These are phyloP conservation scores for Phytophthora capsici DNA, from an alignment of 352 stramenopile species.

Conservation along the genomic window DNA sequence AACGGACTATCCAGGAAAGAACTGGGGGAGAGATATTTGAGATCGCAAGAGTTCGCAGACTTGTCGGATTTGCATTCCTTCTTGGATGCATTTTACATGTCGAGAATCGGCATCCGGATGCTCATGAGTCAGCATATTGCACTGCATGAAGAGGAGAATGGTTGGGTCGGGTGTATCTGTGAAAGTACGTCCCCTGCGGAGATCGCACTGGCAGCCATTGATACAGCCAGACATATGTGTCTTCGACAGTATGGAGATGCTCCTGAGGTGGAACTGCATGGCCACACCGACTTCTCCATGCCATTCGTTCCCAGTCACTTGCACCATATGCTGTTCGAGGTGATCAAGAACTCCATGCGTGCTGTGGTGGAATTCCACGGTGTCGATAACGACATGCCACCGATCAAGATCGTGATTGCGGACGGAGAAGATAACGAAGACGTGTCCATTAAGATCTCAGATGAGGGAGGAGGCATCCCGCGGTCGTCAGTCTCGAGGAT, in stretches of 20 bases:
- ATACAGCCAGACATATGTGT: constrained; percentile 99
- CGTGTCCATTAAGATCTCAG: constrained; percentile 99
- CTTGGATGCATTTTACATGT: constrained; percentile 99
- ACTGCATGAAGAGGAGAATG: constrained; percentile 90
- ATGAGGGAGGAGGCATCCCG: constrained; percentile 99
- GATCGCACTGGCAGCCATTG: constrained; percentile 96
- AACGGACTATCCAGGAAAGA: constrained; percentile 46
- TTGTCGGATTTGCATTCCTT: constrained; percentile 97
- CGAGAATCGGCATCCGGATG: constrained; percentile 99
- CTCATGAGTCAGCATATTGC: constrained; percentile 99
- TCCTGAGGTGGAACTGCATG: constrained; percentile 98
- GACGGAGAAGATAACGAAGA: constrained; percentile 99
- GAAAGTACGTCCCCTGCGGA: constrained; percentile 96
- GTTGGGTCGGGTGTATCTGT: constrained; percentile 95
- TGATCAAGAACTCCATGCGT: constrained; percentile 99
- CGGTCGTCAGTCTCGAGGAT: constrained; percentile 98
- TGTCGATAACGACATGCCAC: constrained; percentile 97
- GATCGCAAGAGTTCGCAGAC: constrained; percentile 87
- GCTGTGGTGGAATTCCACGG: constrained; percentile 98
- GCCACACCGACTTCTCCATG: constrained; percentile 98
- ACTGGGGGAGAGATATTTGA: constrained; percentile 70
- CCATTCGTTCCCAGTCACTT: constrained; percentile 96
- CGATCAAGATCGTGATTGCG: constrained; percentile 99
- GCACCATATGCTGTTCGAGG: constrained; percentile 99
- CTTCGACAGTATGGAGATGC: constrained; percentile 99